Base-by-base conservation (phyloP, 83 land plant genomes). In the Diphasiastrum complanatum region DNA sequence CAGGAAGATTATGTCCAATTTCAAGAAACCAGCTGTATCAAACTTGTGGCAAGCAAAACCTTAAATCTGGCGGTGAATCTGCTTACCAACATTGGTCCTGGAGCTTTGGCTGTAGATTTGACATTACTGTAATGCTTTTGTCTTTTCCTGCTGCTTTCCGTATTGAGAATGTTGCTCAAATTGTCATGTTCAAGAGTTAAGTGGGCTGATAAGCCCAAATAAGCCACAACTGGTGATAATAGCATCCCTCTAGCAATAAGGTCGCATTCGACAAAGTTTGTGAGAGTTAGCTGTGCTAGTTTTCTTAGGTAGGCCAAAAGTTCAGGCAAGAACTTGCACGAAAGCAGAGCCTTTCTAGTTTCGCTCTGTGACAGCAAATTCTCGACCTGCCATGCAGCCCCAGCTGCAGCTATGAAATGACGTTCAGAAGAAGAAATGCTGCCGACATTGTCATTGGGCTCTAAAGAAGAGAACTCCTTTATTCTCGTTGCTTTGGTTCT, bases 361-460 rank as follows among this genome's bases (percentile, higher is more conserved):
- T 71, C 73, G 41, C 67, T 78, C 48, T 60, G 56, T 30, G 48
- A 24, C 36, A 91, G 74, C 55, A 91, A 48, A 36, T 79, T 84
- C 58, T 82, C 78, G 11, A 84, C 54, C 35, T 85, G 96, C 88
- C 87, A 90, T n/a, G 88, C 69, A n/a, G 75, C 66, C 51, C 81
- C 78, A 18, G 66, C 68, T 16, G 33, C 57, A 4, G 31, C 57
- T 4, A 53, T 30, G 4, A 5, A 53, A 5, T 53, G 4, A 18
- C 30, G 33, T 4, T 53, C 33, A 5, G n/a, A 22, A 16, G 33
- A 4, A 5, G 3, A 10, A 4, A 29, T 53, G 4, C 24, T 4
- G 12, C 51, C 4, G n/a, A n/a, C 14, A 5, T n/a, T 5, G 23
- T 33, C n/a, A 5, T 4, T 5, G 8, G 28, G 3, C 57, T 25